Evolutionary conservation across 768 basidiomycete species (phyloP), one percentile per base, ranked within the genome.

Genomic region (Kwoniella shandongensis): DNA sequence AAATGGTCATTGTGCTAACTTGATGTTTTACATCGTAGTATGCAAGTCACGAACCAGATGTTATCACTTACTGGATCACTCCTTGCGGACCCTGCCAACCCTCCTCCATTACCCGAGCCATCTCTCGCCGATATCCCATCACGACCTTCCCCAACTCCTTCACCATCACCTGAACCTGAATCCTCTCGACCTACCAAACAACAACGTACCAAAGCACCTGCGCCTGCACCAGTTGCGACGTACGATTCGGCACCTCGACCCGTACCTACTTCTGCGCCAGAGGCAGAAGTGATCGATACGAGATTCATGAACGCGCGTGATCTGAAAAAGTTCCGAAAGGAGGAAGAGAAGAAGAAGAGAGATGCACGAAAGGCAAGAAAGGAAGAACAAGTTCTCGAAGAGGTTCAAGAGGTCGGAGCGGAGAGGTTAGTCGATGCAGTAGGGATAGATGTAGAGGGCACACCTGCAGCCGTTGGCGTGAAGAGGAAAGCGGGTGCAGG

Each of bases 1-100:
- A 35, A 52, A 41, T 2, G 23, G 2, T 23, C 30, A 41, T 42
- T 29, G 27, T 20, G 52, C 25, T 11, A 5, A 48, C 26, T 30
- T 45, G 57, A 42, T 20, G 39, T 47, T 10, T 27, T 18, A 7
- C 25, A 27, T 13, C 39, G 8, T 69, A 96, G 92, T 23, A 74
- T 92, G 57, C 91, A 86, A 13, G 84, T 92, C 30, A 90, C 91
- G 29, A 93, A 96, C 69, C 88, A 93, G 71, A 93, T 94, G 90
- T 78, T 96, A 18, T 93, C 91, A 2, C 78, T 96, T 12, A 81
- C 89, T 27, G 91, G 91, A 20, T 71, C 64, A 20, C 63, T 67
- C 13, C 57, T 69, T 0, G 22, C 53, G 22, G 67, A 67, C 59
- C 66, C 66, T 42, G 46, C 65, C 35, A 70, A 61, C 44, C 65